Evolutionary conservation across 164 flowering plant species (phyloP).

Genomic region (Magnolia kwangsiensis): DNA sequence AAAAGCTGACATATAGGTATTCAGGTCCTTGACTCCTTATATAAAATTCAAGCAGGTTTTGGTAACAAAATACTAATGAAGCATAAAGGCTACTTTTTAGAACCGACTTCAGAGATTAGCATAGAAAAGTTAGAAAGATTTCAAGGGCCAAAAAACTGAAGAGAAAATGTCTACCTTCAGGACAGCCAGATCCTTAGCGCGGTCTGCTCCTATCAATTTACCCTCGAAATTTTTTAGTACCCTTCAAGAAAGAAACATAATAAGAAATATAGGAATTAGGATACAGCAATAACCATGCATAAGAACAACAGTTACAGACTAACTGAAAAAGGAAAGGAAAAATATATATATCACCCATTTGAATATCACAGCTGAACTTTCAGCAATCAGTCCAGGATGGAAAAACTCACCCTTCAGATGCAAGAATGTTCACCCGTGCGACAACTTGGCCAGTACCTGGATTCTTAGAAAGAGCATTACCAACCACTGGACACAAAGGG

Average conservation of each 20-base stretch:
- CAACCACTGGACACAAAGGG: constrained; percentile 52
- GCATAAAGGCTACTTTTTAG: background rate
- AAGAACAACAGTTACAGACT: background rate
- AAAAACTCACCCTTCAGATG: constrained; percentile 78
- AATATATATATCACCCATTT: background rate
- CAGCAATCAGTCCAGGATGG: constrained; percentile 9
- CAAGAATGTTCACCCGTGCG: constrained; percentile 88
- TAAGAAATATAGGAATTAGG: constrained; percentile 2
- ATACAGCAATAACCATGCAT: constrained; percentile 4
- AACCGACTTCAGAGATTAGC: background rate
- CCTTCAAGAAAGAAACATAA: constrained; percentile 33
- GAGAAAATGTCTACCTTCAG: constrained; percentile 51
- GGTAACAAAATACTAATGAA: background rate
- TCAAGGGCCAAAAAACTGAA: background rate
- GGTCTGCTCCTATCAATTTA: constrained; percentile 85
- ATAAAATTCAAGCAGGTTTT: constrained; percentile 3
- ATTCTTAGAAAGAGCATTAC: constrained; percentile 82
- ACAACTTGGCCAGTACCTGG: constrained; percentile 79
- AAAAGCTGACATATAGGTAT: background rate
- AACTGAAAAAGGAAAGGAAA: background rate
- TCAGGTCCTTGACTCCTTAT: background rate
- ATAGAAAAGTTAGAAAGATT: background rate
- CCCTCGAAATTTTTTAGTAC: constrained; percentile 94
- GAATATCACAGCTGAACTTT: constrained; percentile 9
- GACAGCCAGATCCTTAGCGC: constrained; percentile 93